phyloP scores from a whole-genome alignment of 177 flowering plant genomes.

The Vitis hybrid region DNA sequence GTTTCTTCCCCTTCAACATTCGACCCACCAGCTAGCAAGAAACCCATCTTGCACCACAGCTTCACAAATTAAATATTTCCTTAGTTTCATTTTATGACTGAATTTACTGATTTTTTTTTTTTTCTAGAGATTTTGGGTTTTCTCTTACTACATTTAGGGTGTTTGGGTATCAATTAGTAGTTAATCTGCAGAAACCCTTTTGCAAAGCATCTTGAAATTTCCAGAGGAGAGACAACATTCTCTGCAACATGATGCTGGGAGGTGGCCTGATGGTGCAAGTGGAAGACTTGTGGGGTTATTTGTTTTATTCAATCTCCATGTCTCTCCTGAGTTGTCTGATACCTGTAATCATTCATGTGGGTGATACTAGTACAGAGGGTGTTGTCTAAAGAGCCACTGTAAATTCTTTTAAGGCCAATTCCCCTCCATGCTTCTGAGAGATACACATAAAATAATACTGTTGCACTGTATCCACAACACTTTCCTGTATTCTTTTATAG shows the following conservation, averaged over 20 bases:
- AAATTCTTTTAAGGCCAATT: constrained; percentile 1
- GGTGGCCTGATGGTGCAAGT: constrained; percentile 18
- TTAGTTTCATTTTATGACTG: background rate
- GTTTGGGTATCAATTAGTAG: constrained; percentile 2
- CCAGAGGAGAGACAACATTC: constrained; percentile 11
- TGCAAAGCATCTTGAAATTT: constrained; percentile 1
- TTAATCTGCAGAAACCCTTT: background rate
- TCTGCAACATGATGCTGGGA: constrained; percentile 18
- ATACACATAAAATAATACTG: constrained; percentile 1
- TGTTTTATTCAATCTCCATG: constrained; percentile 30
- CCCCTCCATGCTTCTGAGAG: constrained; percentile 8
- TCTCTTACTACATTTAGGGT: background rate
- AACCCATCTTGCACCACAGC: constrained; percentile 2
- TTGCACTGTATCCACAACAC: background rate
- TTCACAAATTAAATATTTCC: background rate
- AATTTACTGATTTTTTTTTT: background rate
- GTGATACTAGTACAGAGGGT: constrained; percentile 16
- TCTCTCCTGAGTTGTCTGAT: constrained; percentile 22
- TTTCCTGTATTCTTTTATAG: background rate
- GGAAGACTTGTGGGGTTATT: constrained; percentile 23
- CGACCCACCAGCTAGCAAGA: constrained; percentile 11
- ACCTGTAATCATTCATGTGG: constrained; percentile 23
- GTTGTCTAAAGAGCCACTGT: constrained; percentile 5
- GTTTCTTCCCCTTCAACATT: constrained; percentile 24
- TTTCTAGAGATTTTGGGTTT: background rate